These are phyloP conservation scores for Suhomyces canberraensis DNA, from an alignment of 805 yeast genomes.

Conservation along the genomic window DNA sequence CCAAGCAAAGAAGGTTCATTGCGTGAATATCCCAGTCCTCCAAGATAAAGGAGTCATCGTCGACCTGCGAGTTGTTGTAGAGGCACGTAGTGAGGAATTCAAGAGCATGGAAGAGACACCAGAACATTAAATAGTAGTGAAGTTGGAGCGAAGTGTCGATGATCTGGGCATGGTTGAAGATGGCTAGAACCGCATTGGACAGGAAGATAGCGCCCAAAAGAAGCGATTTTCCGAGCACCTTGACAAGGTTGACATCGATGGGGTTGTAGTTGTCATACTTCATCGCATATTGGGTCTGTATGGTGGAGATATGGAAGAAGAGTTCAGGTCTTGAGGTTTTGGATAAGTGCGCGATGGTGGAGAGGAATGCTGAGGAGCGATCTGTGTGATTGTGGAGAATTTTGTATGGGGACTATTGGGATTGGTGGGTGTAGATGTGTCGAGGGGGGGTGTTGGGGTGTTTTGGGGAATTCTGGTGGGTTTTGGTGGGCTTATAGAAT, in stretches of 20 bases:
- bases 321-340: too few relatives aligned
- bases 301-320: too few relatives aligned
- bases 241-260: constrained; percentile 24
- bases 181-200: constrained; percentile 10
- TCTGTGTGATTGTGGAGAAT: too few relatives aligned
- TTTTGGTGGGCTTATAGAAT: too few relatives aligned
- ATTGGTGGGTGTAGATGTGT: too few relatives aligned
- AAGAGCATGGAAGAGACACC: constrained; percentile 65
- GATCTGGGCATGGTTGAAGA: constrained; percentile 2
- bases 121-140: constrained; percentile 5
- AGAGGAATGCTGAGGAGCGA: too few relatives aligned
- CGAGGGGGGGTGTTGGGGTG: too few relatives aligned
- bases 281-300: too few relatives aligned
- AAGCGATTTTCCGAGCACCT: constrained; percentile 30
- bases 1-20: constrained; percentile 12
- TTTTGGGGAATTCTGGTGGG: too few relatives aligned
- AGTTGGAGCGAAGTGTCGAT: constrained; percentile 4
- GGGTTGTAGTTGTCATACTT: constrained; percentile 21
- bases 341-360: too few relatives aligned
- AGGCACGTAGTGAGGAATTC: constrained; percentile 81
- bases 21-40: constrained; percentile 20
- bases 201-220: constrained; percentile 28
- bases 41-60: constrained; percentile 49
- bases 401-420: too few relatives aligned
- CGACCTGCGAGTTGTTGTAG: constrained; percentile 64